Evolutionary conservation across 148 eudicot genomes (phyloP).

Genomic region (Camellia japonica): DNA sequence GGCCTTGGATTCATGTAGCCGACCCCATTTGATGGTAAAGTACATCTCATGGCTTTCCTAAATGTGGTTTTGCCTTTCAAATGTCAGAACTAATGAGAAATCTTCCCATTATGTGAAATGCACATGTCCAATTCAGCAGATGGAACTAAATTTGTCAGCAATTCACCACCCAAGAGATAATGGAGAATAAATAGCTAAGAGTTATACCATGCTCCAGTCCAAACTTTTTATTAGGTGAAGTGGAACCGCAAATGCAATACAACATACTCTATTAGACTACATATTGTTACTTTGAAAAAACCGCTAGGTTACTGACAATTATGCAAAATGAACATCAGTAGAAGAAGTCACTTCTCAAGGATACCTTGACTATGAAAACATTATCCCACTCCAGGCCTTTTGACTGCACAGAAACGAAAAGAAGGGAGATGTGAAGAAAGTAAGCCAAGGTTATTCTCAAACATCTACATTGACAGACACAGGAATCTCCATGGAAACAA

Average conservation of each 20-base stretch:
- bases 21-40: neutral
- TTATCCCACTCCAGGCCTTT: constrained; percentile 99
- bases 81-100: neutral
- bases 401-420: constrained; percentile 52
- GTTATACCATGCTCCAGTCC: neutral
- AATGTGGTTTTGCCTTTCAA: neutral
- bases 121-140: neutral
- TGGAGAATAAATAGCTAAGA: neutral
- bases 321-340: neutral
- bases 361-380: constrained; percentile 93
- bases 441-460: neutral
- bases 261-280: neutral
- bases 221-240: neutral
- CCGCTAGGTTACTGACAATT: neutral
- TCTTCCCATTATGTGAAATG: neutral
- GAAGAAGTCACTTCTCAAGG: neutral
- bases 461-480: neutral
- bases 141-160: neutral
- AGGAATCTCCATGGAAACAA: neutral
- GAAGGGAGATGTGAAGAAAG: constrained; percentile 14
- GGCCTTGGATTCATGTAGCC: too few species aligned
- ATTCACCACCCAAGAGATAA: neutral
- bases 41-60: neutral
- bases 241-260: neutral
- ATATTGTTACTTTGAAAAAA: neutral